A percentile compares a stretch with the other conserved stretches of the same genome.
Evolutionary conservation across 192 early-diverging fungal genomes (phyloP).

Genomic region (Umbelopsis ramanniana): DNA sequence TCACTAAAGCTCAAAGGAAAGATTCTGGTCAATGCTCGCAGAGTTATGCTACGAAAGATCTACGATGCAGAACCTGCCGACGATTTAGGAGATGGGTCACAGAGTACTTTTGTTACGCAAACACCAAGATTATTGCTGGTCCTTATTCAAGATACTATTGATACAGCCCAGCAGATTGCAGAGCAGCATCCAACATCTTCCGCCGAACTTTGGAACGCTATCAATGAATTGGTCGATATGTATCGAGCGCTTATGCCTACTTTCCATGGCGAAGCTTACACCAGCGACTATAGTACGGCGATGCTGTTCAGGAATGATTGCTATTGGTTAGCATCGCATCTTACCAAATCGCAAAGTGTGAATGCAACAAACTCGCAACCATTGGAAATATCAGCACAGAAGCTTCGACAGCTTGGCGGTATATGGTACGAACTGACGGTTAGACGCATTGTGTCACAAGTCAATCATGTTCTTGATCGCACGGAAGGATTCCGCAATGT

Average conservation of each 20-base stretch:
- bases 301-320: constrained; percentile 77
- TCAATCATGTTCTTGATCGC: not conserved
- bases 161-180: constrained; percentile 28
- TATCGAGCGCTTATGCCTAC: constrained; percentile 68
- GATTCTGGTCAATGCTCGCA: constrained; percentile 47
- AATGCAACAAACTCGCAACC: not conserved
- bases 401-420: constrained; percentile 26
- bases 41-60: constrained; percentile 49
- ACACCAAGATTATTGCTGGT: constrained; percentile 31
- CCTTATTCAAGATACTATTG: constrained; percentile 23
- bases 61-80: constrained; percentile 45
- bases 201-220: constrained; percentile 46
- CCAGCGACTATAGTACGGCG: constrained; percentile 54
- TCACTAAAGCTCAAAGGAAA: constrained; percentile 48
- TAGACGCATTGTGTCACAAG: constrained; percentile 16
- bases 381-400: constrained; percentile 23
- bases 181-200: constrained; percentile 31
- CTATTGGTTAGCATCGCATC: constrained; percentile 60
- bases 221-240: constrained; percentile 54
- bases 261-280: constrained; percentile 58
- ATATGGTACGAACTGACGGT: constrained; percentile 33
- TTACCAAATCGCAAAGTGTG: constrained; percentile 41
- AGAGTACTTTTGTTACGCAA: constrained; percentile 36
- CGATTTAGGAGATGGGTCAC: constrained; percentile 31
- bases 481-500: constrained; percentile 29